phyloP scores from a whole-genome alignment of 2,329 filamentous ascomycete genomes.

The Colletotrichum sp. region DNA sequence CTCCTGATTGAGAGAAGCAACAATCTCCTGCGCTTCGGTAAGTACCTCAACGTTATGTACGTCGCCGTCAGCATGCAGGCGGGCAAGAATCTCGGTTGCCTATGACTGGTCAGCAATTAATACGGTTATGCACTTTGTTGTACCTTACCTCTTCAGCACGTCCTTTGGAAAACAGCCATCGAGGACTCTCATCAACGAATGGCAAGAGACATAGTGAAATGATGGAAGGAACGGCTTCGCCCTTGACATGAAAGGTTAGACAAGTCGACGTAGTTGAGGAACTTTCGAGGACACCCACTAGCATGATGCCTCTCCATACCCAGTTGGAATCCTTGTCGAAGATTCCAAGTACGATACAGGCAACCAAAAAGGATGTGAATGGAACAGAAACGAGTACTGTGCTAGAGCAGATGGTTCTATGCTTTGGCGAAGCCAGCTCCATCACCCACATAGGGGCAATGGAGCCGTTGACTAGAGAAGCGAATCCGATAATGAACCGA shows the following conservation, averaged over 20 bases:
- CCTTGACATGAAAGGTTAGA: not conserved
- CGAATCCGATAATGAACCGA: not conserved
- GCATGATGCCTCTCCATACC: not conserved
- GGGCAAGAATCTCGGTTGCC: not conserved
- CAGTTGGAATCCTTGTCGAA: not conserved
- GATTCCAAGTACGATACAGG: not conserved
- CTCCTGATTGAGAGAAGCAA: not conserved
- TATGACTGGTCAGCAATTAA: not conserved
- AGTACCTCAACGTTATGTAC: not conserved
- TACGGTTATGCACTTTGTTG: not conserved
- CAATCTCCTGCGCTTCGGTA: not conserved
- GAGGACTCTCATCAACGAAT: not conserved
- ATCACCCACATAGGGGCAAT: not conserved
- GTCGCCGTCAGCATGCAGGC: not conserved
- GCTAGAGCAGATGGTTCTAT: not conserved
- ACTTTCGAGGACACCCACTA: not conserved
- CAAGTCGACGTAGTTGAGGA: not conserved
- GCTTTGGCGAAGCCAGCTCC: not conserved
- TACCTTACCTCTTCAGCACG: not conserved
- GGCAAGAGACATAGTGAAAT: not conserved
- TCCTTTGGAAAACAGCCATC: not conserved
- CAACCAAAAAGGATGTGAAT: not conserved
- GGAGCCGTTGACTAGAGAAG: not conserved
- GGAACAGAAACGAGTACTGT: not conserved
- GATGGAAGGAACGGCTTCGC: not conserved